Base-by-base conservation (phyloP, 202 grass and related monocot species). In the Panicum hallii region DNA sequence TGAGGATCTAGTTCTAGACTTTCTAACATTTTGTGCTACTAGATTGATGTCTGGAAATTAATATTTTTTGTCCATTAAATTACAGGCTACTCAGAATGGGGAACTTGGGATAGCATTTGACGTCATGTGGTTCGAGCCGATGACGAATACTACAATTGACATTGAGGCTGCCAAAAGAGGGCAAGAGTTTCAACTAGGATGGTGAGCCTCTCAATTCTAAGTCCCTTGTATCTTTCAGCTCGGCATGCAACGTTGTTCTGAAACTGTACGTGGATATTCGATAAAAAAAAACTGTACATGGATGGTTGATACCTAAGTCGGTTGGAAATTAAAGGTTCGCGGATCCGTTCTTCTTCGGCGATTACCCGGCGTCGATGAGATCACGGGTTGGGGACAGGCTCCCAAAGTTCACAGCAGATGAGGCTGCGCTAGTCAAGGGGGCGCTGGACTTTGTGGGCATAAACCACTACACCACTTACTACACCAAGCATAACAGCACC, bases 381-480 rank as follows among this genome's bases (percentile, higher is more conserved):
- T 55, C 50, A 64, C 89, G 96, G 77, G 93, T 92, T 11, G 91
- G 79, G 9, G 71, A 88, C 20, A 77, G 96, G 83, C 64, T 99
- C 34, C 96, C 96, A 2, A 88, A 75, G 73, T 95, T 99, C 86
- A 88, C 96, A 4, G 3, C 62, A 5, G 81, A 58, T 30, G 96
- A 99, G 86, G 75, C 89, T 36, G 88, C 78, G 12, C 48, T 95
- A 4, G 84, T 95, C 16, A 95, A 95, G 88, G 96, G 96, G 1
- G 86, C 93, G 10, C 82, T 99, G 14, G 96, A 99, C 86, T 99
- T 95, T 52, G 88, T 99, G 26, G 96, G 96, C 30, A 88, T 99
- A 88, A 99, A 99, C 82, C 93, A 99, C 72, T 99, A 99, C 84
- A 95, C 96, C 42, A 95, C 96, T 12, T 99, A 89, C 64, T 99